A percentile compares a stretch with the other conserved stretches of the same genome.
Evolutionary conservation across 768 basidiomycete species (phyloP).

Genomic region (Crepidotus variabilis): DNA sequence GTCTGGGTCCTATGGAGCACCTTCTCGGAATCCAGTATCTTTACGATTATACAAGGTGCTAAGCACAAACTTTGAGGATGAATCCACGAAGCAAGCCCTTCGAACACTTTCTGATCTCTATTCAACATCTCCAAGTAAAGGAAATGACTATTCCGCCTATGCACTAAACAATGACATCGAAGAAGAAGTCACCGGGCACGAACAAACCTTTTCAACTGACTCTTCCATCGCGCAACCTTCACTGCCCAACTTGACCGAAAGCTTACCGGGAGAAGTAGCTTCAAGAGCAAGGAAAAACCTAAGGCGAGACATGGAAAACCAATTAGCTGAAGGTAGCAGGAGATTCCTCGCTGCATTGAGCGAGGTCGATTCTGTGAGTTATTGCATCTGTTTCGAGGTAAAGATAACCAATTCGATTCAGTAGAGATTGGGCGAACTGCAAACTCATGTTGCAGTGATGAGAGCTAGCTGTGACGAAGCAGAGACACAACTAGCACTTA

Average conservation of each 20-base stretch:
- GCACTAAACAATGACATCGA: conserved; percentile 19
- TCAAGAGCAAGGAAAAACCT: conserved; percentile 75
- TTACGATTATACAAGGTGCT: conserved; percentile 88
- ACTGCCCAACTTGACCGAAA: conserved; percentile 22
- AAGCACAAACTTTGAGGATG: conserved; percentile 74
- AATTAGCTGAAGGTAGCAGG: conserved; percentile 76
- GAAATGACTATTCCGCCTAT: conserved; percentile 26
- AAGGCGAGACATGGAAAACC: conserved; percentile 80
- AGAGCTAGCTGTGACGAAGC: conserved; percentile 79
- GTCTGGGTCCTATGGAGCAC: conserved; percentile 19
- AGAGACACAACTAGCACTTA: conserved; percentile 68
- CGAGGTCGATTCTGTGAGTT: conserved; percentile 85
- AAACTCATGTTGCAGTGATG: conserved; percentile 79
- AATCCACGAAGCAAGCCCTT: conserved; percentile 75
- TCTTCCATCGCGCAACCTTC: conserved; percentile 11
- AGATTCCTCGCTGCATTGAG: conserved; percentile 82
- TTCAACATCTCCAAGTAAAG: conserved; percentile 26
- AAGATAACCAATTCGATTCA: neutral
- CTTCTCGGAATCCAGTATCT: conserved; percentile 70
- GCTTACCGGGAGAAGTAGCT: conserved; percentile 58
- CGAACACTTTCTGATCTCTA: conserved; percentile 83
- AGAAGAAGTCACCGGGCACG: conserved; percentile 31
- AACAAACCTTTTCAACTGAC: conserved; percentile 3
- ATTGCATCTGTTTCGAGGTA: neutral
- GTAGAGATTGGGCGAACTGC: conserved; percentile 82